Evolutionary conservation across 768 basidiomycete genomes (phyloP), one percentile per base, ranked within the genome.

Genomic region (Collybia mongolica): DNA sequence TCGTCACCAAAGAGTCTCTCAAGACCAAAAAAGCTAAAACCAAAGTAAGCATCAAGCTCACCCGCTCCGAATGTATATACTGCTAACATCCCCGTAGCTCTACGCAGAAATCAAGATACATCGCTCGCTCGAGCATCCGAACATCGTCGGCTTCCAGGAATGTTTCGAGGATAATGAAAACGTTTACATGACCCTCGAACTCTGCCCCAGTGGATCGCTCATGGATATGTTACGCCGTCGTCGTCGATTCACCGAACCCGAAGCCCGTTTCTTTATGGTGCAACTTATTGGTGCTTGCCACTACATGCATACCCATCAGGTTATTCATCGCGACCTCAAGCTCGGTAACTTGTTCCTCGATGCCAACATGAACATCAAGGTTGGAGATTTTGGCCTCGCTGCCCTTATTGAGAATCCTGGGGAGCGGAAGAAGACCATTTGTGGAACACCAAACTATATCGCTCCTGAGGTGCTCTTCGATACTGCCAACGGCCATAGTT

Each of bases 91-190:
- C 4, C 40, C 23, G 6, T 28, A 98, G 96, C 82, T 99, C 40
- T 99, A 94, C 62, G 95, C 96, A 53, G 96, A 99, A 77, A 99
- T 99, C 62, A 97, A 96, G 76, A 93, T 99, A 42, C 96, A 99
- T 68, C 84, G 88, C 53, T 86, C 91, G 12, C 80, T 99, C 41
- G 70, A 82, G 20, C 96, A 98, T 59, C 90, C 93, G 15, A 95
- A 99, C 67, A 92, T 99, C 54, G 94, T 98, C 45, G 69, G 73
- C 9, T 98, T 98, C 67, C 77, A 86, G 45, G 93, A 97, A 56
- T 96, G 94, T 68, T 98, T 98, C 62, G 95, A 99, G 67, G 96
- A 97, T 60, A 79, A 84, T 9, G 86, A 91, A 47, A 94, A 98
- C 65, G 96, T 99, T 19, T 99, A 98, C 71, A 96, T 99, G 89